These are phyloP conservation scores for Wickerhamomyces hampshirensis DNA, from an alignment of 805 yeast genomes.

Conservation along the genomic window DNA sequence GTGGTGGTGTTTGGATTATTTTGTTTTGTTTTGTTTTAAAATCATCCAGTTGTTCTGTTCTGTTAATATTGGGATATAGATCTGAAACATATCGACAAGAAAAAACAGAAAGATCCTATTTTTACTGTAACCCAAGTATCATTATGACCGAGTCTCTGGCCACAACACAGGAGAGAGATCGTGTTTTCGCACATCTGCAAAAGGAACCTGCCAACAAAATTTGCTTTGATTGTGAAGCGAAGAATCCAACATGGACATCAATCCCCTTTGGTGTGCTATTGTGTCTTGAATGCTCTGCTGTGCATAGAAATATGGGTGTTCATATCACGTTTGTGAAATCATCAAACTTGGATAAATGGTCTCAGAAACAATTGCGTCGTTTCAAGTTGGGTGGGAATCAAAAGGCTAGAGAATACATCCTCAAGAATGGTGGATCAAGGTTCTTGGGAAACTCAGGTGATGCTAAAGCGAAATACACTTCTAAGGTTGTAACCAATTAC, in stretches of 20 bases:
- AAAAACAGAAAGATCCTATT: too few relatives aligned
- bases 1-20: too few relatives aligned
- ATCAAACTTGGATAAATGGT: slow-evolving; percentile 91
- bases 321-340: slow-evolving; percentile 95
- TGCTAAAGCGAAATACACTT: slow-evolving; percentile 74
- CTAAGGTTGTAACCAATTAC: slow-evolving; percentile 74
- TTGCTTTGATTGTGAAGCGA: slow-evolving; percentile 92
- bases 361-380: slow-evolving; percentile 80
- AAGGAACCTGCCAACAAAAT: slow-evolving; percentile 68
- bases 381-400: slow-evolving; percentile 94
- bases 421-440: slow-evolving; percentile 81
- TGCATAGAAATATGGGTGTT: slow-evolving; percentile 93
- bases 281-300: slow-evolving; percentile 93
- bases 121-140: too few relatives aligned
- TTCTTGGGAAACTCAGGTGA: slow-evolving; percentile 53
- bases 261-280: slow-evolving; percentile 91
- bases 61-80: too few relatives aligned
- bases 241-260: slow-evolving; percentile 98
- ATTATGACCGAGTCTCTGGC: slow-evolving; percentile 19
- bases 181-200: slow-evolving; percentile 22
- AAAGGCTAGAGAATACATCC: slow-evolving; percentile 74
- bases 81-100: too few relatives aligned
- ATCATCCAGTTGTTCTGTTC: too few relatives aligned
- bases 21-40: too few relatives aligned
- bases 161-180: slow-evolving; percentile 19